These are phyloP conservation scores for Calocybe gangraenosa DNA, from an alignment of 768 basidiomycete species.

Conservation along the genomic window DNA sequence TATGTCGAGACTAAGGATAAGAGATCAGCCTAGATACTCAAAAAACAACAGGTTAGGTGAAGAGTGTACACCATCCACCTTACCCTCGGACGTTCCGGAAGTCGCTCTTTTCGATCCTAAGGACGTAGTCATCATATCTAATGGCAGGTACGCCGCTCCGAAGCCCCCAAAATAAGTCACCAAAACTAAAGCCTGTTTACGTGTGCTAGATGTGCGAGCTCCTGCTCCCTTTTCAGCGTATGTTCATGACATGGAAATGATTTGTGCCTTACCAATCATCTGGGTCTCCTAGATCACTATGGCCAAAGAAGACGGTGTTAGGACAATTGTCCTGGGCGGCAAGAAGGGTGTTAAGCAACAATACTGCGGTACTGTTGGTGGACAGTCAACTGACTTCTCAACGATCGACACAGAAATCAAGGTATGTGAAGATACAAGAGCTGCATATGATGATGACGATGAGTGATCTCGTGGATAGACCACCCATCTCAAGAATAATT, in stretches of 20 bases:
- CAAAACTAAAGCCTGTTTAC: neutral
- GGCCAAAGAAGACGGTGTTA: conserved; percentile 53
- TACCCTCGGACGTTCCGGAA: conserved; percentile 29
- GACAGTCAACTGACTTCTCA: conserved; percentile 54
- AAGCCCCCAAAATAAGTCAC: too few relatives aligned
- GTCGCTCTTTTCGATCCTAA: conserved; percentile 43
- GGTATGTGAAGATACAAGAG: conserved; percentile 20
- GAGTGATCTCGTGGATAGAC: conserved; percentile 27
- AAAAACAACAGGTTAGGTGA: conserved; percentile 33
- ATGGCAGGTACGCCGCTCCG: conserved; percentile 36
- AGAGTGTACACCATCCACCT: conserved; percentile 35
- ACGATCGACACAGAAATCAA: conserved; percentile 60
- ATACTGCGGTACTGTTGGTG: conserved; percentile 62
- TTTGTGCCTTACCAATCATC: neutral
- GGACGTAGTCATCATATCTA: conserved; percentile 51
- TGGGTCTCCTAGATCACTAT: conserved; percentile 47
- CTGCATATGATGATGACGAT: neutral
- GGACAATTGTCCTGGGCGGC: conserved; percentile 56
- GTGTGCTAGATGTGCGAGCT: conserved; percentile 42
- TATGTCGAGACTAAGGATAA: conserved; percentile 10
- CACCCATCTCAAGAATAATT: conserved; percentile 47
- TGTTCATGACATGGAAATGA: conserved; percentile 12
- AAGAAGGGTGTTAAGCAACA: conserved; percentile 42
- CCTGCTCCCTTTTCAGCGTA: conserved; percentile 44
- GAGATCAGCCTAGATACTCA: neutral